A percentile compares a stretch with the other conserved stretches of the same genome.
Evolutionary conservation across 805 yeast species (phyloP).

Genomic region (Schwanniomyces yamadae): DNA sequence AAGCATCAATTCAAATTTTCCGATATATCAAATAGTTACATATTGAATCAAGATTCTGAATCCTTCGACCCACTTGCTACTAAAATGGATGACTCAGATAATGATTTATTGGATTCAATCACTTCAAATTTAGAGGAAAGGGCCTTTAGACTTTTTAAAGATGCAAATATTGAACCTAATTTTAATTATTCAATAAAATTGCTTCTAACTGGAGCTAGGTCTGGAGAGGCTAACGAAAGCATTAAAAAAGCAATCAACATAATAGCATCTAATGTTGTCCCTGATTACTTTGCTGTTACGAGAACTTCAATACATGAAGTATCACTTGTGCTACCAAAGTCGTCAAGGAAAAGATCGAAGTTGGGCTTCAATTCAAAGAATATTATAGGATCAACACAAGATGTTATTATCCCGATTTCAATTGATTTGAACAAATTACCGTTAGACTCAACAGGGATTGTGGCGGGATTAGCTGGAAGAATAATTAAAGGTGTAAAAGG

Average conservation of each 20-base stretch:
- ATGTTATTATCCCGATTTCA: conserved; percentile 54
- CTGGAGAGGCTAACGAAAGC: conserved; percentile 43
- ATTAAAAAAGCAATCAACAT: conserved; percentile 43
- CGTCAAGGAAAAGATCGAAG: conserved; percentile 28
- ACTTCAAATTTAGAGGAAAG: conserved; percentile 29
- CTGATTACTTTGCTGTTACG: conserved; percentile 51
- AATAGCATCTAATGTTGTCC: conserved; percentile 30
- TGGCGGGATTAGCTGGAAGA: conserved; percentile 59
- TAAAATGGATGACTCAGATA: not conserved
- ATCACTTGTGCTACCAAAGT: conserved; percentile 47
- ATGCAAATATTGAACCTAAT: conserved; percentile 42
- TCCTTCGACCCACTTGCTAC: no score
- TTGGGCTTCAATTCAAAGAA: conserved; percentile 41
- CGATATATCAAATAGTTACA: conserved; percentile 44
- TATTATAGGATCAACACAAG: conserved; percentile 57
- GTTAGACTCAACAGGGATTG: conserved; percentile 62
- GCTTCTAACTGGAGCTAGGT: conserved; percentile 58
- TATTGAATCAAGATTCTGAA: conserved; percentile 13
- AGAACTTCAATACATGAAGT: conserved; percentile 52
- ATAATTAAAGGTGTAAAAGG: conserved; percentile 34
- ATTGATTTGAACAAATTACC: conserved; percentile 56
- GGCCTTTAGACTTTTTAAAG: conserved; percentile 36
- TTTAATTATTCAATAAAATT: conserved; percentile 41
- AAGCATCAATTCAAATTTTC: conserved; percentile 44
- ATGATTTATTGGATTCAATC: not conserved